phyloP scores from a whole-genome alignment of 768 basidiomycete genomes.

The Termitomyces sp. region DNA sequence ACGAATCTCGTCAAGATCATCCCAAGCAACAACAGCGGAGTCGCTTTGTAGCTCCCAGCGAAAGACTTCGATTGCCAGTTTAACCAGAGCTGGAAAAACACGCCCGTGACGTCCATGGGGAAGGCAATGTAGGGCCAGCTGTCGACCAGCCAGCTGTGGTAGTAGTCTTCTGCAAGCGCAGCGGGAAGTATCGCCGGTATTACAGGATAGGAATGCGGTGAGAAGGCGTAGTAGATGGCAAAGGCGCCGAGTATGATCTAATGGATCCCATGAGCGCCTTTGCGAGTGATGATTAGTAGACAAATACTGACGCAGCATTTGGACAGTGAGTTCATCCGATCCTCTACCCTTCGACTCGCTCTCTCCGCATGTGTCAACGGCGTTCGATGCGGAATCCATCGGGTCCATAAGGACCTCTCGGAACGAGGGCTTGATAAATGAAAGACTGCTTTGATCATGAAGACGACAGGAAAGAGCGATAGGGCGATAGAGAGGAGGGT shows the following conservation, averaged over 20 bases:
- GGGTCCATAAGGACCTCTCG: not conserved
- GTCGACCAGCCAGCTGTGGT: slow-evolving; percentile 2
- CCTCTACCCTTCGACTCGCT: slow-evolving; percentile 19
- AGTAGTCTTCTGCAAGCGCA: slow-evolving; percentile 1
- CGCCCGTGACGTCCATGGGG: slow-evolving; percentile 11
- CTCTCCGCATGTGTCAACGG: slow-evolving; percentile 24
- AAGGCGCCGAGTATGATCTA: slow-evolving; percentile 9
- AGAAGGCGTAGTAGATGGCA: slow-evolving; percentile 2
- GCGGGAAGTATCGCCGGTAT: slow-evolving; percentile 6
- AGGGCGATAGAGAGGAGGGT: not conserved
- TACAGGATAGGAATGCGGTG: slow-evolving; percentile 3
- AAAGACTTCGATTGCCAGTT: slow-evolving; percentile 17
- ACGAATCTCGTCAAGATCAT: not conserved
- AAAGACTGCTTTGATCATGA: slow-evolving; percentile 22
- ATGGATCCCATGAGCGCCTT: not conserved
- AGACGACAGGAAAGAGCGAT: slow-evolving; percentile 10
- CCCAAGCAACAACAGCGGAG: not conserved
- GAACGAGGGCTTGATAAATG: slow-evolving; percentile 19
- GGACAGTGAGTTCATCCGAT: slow-evolving; percentile 8
- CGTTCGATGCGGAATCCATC: slow-evolving; percentile 17
- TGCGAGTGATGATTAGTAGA: not conserved
- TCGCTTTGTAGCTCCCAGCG: slow-evolving; percentile 17
- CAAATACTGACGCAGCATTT: slow-evolving; percentile 7
- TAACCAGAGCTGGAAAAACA: slow-evolving; percentile 18
- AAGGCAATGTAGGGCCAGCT: slow-evolving; percentile 5